phyloP scores from a whole-genome alignment of 2,329 filamentous ascomycete genomes.

The Endoconidiophora polonica region DNA sequence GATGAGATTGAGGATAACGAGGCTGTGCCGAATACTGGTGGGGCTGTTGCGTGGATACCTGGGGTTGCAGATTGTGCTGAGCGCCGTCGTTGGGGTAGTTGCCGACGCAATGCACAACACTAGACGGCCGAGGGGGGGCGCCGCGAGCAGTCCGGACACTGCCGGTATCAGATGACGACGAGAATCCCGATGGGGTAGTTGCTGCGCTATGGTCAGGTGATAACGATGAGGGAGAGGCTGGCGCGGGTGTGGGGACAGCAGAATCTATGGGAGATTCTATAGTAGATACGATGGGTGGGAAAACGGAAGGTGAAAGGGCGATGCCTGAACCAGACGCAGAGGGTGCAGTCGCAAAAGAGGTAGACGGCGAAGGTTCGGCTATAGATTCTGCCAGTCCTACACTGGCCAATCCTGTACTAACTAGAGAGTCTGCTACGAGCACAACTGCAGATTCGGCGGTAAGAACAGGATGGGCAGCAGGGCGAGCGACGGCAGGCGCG shows the following conservation, averaged over 20 bases:
- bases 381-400: no score
- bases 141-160: not conserved
- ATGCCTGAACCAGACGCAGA: no score
- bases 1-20: not conserved
- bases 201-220: not conserved
- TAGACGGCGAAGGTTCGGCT: no score
- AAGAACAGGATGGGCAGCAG: not conserved
- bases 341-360: no score
- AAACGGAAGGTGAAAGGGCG: no score
- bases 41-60: not conserved
- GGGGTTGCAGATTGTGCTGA: not conserved
- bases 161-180: conserved; percentile 3
- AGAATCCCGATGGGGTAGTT: not conserved
- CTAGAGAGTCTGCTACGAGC: no score
- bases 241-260: no score
- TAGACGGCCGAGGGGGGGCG: conserved; percentile 1
- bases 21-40: not conserved
- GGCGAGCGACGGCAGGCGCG: not conserved
- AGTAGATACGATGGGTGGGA: no score
- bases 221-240: no score
- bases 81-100: not conserved
- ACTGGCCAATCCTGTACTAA: no score
- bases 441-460: no score
- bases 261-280: no score
- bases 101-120: conserved; percentile 1